Percentiles rank a stretch among this genome's conserved stretches.
These are phyloP conservation scores for Paecilomyces sp. DNA, from an alignment of 2,329 filamentous ascomycete species.

Conservation along the genomic window DNA sequence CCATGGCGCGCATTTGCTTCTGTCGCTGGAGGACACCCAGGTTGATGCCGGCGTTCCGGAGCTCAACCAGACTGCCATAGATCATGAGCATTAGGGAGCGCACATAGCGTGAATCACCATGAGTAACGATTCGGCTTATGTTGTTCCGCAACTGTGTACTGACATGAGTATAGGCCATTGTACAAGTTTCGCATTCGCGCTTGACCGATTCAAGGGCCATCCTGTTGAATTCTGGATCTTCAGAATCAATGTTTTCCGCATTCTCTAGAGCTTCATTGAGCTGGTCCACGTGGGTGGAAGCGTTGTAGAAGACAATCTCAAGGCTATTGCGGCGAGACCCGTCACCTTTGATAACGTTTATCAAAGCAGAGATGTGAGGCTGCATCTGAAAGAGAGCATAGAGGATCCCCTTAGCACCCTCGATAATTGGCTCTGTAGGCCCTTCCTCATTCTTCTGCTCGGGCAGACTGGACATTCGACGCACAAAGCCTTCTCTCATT, in stretches of 20 bases:
- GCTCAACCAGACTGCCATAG: slow-evolving; percentile 51
- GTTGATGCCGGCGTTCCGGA: slow-evolving; percentile 51
- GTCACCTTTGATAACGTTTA: slow-evolving; percentile 41
- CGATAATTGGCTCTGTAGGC: slow-evolving; percentile 44
- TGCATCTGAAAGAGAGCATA: slow-evolving; percentile 49
- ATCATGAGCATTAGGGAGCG: slow-evolving; percentile 53
- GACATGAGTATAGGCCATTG: slow-evolving; percentile 44
- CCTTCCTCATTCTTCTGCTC: slow-evolving; percentile 46
- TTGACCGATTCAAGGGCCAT: slow-evolving; percentile 35
- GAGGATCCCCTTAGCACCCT: slow-evolving; percentile 48
- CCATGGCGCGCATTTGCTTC: slow-evolving; percentile 18
- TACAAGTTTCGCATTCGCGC: slow-evolving; percentile 41
- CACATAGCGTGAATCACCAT: slow-evolving; percentile 50
- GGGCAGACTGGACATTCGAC: slow-evolving; percentile 51
- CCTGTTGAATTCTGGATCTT: slow-evolving; percentile 43
- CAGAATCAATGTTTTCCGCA: slow-evolving; percentile 41
- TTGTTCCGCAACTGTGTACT: slow-evolving; percentile 43
- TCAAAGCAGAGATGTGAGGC: slow-evolving; percentile 39
- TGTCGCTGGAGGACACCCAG: slow-evolving; percentile 38
- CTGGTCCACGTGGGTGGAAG: slow-evolving; percentile 49
- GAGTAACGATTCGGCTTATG: slow-evolving; percentile 45
- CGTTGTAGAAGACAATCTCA: slow-evolving; percentile 50
- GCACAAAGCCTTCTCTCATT: slow-evolving; percentile 37
- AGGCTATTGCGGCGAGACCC: slow-evolving; percentile 44
- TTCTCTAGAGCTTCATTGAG: slow-evolving; percentile 49